Evolutionary conservation across 129 eudicot genomes (phyloP), one percentile per base, ranked within the genome.

Genomic region (Lactuca saligna): DNA sequence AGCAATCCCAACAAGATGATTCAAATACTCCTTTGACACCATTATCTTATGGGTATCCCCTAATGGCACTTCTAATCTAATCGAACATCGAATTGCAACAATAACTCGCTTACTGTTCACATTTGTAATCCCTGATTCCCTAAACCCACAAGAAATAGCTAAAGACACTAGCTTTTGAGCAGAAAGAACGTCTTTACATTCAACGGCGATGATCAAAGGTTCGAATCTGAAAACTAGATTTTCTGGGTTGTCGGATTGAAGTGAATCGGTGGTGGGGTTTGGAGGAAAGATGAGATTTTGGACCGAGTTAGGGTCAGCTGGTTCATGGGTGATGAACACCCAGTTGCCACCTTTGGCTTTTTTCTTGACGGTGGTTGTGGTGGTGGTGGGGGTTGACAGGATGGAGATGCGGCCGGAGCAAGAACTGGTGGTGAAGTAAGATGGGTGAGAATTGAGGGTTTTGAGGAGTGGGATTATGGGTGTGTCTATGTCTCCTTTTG

Each of bases 371-470:
- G 81, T 11, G 76, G 85, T 3, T 48, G 63, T 2, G 73, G 83
- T 3, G 70, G 67, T 6, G 58, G 61, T 67, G 29, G 93, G 92
- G 35, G 90, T 91, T 35, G 96, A 79, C 78, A 93, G 85, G 76
- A 93, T 71, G 77, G 99, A 93, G 77, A 93, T 93, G 44, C 99
- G 91, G 78, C 99, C 99, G 41, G 99, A 93, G 83, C 99, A 93
- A 55, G 99, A 93, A 66, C 95, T 86, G 78, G 99, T 93, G 72
- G 99, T 93, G 88, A 87, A 93, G 84, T 75, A 89, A 8, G 78
- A 81, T 55, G 92, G 87, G 77, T 87, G 95, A 65, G 88, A 70
- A 69, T 93, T 93, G 60, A 93, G 62, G 79, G 90, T 59, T 42
- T 73, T 33, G 37, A 93, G 80, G 53, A 89, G 87, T 20, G 97